Base-by-base conservation (phyloP, 208 protist species). In the Wallacemonas rigidus region DNA sequence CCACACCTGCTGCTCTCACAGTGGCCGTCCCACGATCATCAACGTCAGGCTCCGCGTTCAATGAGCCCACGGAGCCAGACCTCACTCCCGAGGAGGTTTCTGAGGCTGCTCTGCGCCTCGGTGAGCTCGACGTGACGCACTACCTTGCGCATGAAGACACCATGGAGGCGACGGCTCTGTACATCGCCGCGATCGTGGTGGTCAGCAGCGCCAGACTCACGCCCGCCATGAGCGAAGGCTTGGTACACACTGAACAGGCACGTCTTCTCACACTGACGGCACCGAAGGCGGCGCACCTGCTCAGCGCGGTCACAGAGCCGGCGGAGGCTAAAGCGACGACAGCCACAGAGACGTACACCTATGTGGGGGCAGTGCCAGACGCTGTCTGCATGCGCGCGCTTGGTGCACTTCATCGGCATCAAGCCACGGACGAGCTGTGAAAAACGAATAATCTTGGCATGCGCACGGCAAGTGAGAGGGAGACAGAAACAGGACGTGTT, bases 131-230 rank as follows among this genome's bases (percentile, higher is more conserved):
- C 43, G 40, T 50, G 3, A 43, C 38, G 60, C 60, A 65, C n/a
- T 65, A 65, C 60, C 60, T 65, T 6, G 60, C 60, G 3, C 60
- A 65, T 3, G 60, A 65, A 43, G 7, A 2, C 40, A 51, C 60
- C 3, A 15, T 65, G 41, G 60, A 65, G 43, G 60, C 14, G 15
- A 50, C 35, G 41, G 60, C 60, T 11, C 60, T 65, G n/a, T 65
- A 41, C 17, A 5, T 65, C 14, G 60, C 41, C 60, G 60, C 60
- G 8, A 65, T 43, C 12, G 60, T 65, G 41, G 60, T 65, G 4
- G 43, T 39, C 5, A 6, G 60, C 9, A 39, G 60, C n/a, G 41
- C 41, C 9, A 45, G 14, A 17, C 41, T 4, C 7, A 4, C 41
- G 40, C 60, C 60, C 8, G 17, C 36, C 41, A 43, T n/a, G 14